Base-by-base conservation (phyloP, 192 early-diverging fungal genomes). In the Rhizophagus prolifer region DNA sequence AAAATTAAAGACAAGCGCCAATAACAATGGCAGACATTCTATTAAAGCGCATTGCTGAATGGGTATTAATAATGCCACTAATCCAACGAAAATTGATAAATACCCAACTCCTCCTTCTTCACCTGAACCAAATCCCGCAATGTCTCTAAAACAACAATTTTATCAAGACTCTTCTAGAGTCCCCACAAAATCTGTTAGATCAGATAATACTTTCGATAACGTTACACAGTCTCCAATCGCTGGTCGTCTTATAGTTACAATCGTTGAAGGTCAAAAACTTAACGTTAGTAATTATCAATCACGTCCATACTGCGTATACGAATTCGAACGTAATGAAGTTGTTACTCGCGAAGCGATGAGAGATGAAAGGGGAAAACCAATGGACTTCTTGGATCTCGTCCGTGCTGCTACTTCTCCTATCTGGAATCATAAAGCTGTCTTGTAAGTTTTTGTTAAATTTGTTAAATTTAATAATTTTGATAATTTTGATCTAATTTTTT, bases 301-400 rank as follows among this genome's bases (percentile, higher is more conserved):
- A 4, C 28, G 25, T 38, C 75, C 75, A 41, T 76, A 76, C 23
- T 76, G 75, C 25, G 75, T 76, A 2, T 65, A 59, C 4, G 64
- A 76, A 68, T 68, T 76, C 30, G 75, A 76, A 16, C 58, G 66
- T 10, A 54, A 64, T 58, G 65, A 76, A 76, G 47, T 58, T 59
- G 66, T 76, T 41, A 76, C 75, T 36, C 19, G 54, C 21, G 75
- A 76, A 66, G 75, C 75, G 23, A 65, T 68, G 7, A 67, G 65
- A 68, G 65, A 76, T 14, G 41, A 44, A 25, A 14, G 65, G 10
- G 61, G 38, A 25, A 76, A 76, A 23, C 41, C 31, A 46, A 26
- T 76, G 19, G 44, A 76, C 4, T 76, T 76, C 9, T 47, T 76
- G 54, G 75, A 76, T 58, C 61, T 76, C 2, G 75, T 76, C 28